phyloP scores from a whole-genome alignment of 2,329 filamentous ascomycete species.

The Pseudocercospora eumusae region DNA sequence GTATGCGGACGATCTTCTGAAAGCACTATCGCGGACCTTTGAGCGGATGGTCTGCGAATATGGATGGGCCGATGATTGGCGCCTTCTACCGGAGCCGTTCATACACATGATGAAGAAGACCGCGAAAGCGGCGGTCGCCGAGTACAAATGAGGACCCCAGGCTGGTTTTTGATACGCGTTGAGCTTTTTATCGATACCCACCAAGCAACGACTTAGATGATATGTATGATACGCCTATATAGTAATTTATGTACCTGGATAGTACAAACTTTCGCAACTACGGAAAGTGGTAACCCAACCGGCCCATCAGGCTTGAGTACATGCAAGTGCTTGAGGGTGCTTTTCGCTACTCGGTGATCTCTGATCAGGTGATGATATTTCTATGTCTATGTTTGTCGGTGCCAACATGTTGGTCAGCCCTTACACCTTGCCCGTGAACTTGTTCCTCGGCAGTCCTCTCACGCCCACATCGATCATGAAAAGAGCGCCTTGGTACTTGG shows the following conservation, averaged over 20 bases:
- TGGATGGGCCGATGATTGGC: conserved; percentile 16
- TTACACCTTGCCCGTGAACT: conserved; percentile 55
- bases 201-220: conserved; percentile 8
- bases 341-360: background rate
- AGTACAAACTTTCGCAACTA: background rate
- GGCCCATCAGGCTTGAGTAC: background rate
- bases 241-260: background rate
- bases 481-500: conserved; percentile 67
- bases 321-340: background rate
- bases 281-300: background rate
- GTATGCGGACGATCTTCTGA: conserved; percentile 11
- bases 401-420: background rate
- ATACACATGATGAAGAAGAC: conserved; percentile 14
- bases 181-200: conserved; percentile 7
- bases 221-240: background rate
- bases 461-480: conserved; percentile 78
- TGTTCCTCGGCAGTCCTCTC: conserved; percentile 62
- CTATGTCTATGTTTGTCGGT: background rate
- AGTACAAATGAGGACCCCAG: background rate
- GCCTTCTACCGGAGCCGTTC: conserved; percentile 3
- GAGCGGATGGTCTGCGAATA: conserved; percentile 17
- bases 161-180: background rate
- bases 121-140: conserved; percentile 1
- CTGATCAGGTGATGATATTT: too few relatives aligned
- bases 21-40: conserved; percentile 11